Conservation (phyloP, 768 basidiomycete species). For the Nevesoporus exiguus region DNA sequence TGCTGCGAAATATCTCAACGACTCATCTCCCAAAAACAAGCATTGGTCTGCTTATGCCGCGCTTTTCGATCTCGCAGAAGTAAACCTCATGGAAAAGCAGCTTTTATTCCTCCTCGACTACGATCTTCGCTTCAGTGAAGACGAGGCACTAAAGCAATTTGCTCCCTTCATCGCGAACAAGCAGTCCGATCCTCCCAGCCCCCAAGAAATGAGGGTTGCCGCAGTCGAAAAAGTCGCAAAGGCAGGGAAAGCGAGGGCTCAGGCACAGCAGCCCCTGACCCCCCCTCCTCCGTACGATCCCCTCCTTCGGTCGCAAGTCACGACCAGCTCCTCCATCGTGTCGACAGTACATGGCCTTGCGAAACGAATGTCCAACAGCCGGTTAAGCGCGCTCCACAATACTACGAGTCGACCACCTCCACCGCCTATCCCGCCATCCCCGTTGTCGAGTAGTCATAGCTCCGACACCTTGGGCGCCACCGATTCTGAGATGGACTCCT, state of each 20-base stretch:
- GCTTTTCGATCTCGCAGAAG: conserved; percentile 72
- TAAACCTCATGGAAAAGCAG: conserved; percentile 98
- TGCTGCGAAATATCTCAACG: conserved; percentile 95
- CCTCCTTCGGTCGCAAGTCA: conserved; percentile 19
- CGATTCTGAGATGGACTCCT: conserved; percentile 58
- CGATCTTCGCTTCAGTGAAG: conserved; percentile 86
- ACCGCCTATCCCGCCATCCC: conserved; percentile 23
- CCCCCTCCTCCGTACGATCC: conserved; percentile 43
- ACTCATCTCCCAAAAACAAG: conserved; percentile 91
- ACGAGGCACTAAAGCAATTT: conserved; percentile 70
- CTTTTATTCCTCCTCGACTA: conserved; percentile 90
- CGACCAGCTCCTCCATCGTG: conserved; percentile 38
- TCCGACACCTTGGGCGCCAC: conserved; percentile 43
- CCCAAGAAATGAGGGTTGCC: conserved; percentile 45
- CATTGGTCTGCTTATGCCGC: conserved; percentile 85
- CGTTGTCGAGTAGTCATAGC: conserved; percentile 40
- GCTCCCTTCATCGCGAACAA: conserved; percentile 55
- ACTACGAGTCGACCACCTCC: conserved; percentile 17
- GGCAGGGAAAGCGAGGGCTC: conserved; percentile 52
- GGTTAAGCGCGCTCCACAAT: conserved; percentile 32
- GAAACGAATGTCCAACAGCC: conserved; percentile 49
- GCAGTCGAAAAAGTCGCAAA: conserved; percentile 54
- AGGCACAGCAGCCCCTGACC: conserved; percentile 42
- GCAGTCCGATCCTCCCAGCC: conserved; percentile 18
- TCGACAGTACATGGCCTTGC: conserved; percentile 59